These are phyloP conservation scores for Aspergillus transmontanensis DNA, from an alignment of 2,329 filamentous ascomycete genomes.

Conservation along the genomic window DNA sequence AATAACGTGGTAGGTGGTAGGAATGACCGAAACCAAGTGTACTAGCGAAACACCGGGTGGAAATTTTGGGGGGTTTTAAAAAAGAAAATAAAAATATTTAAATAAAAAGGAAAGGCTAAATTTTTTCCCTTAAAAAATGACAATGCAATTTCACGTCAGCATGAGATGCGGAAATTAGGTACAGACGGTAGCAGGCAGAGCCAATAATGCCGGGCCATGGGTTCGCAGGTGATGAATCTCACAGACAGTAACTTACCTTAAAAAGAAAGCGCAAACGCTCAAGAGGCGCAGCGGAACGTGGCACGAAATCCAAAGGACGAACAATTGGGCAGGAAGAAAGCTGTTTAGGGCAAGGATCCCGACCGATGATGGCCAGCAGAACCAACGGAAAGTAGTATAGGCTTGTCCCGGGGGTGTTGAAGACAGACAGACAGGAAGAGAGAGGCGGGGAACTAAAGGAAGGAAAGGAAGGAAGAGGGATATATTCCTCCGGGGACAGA, in stretches of 20 bases:
- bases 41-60: slow-evolving; percentile 7
- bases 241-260: slow-evolving; percentile 21
- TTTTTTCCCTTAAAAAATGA: neutral
- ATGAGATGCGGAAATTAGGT: slow-evolving; percentile 13
- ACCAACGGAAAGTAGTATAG: slow-evolving; percentile 12
- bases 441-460: neutral
- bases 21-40: slow-evolving; percentile 12
- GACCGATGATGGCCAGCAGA: slow-evolving; percentile 18
- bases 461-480: slow-evolving; percentile 9
- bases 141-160: slow-evolving; percentile 9
- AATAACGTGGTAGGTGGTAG: slow-evolving; percentile 11
- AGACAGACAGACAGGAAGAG: neutral
- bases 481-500: neutral
- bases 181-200: slow-evolving; percentile 6
- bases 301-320: slow-evolving; percentile 23
- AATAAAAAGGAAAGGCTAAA: slow-evolving; percentile 4
- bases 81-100: slow-evolving; percentile 3
- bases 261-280: slow-evolving; percentile 22
- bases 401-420: slow-evolving; percentile 13
- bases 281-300: slow-evolving; percentile 23
- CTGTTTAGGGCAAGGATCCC: slow-evolving; percentile 20
- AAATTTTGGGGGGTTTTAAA: slow-evolving; percentile 4
- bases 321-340: slow-evolving; percentile 25
- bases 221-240: slow-evolving; percentile 16
- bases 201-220: slow-evolving; percentile 11